Base-by-base conservation (phyloP, 805 yeast species). In the Scheffersomyces ergatensis region DNA sequence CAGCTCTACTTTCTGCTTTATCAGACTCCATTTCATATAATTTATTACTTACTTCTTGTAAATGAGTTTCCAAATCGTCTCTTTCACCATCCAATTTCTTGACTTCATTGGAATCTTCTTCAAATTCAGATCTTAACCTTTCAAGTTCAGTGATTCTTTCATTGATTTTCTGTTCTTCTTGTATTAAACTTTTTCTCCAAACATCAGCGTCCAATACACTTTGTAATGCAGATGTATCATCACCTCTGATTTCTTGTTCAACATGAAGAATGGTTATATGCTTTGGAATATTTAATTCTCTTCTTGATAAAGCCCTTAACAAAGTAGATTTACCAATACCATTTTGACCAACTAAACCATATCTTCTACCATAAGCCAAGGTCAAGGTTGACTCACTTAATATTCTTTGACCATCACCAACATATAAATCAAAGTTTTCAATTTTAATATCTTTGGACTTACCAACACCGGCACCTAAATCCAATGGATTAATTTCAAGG, bases 281-380 rank as follows among this genome's bases (percentile, higher is more conserved):
- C 54, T 87, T 89, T 12, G 99, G 98, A 52, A 93, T 85, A 43
- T 89, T 82, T 53, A 93, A 73, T 59, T 93, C 99, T 77, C 99
- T 84, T 62, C 95, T 80, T 1, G 97, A 84, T 39, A 93, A 70
- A 0, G 99, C 99, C 51, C 88, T 77, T 59, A 93, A 72, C 39
- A 93, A 69, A 0, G 99, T 93, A 33, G 98, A 90, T 64, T 93
- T 93, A 83, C 99, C 99, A 52, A 93, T 90, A 92, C 99, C 99
- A 71, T 93, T 93, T 61, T 90, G 95, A 65, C 99, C 99, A 33
- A 93, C 97, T 39, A 93, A 70, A 80, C 99, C 99, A 54, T 93
- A 93, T 61, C 98, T 80, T 63, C 86, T 89, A 40, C 99, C 99
- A 60, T 83, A 83, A 21, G 96, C 83, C 48, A 93, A 76, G 1